phyloP scores from a whole-genome alignment of 2,329 filamentous ascomycete species.

The Dendryphion nanum region DNA sequence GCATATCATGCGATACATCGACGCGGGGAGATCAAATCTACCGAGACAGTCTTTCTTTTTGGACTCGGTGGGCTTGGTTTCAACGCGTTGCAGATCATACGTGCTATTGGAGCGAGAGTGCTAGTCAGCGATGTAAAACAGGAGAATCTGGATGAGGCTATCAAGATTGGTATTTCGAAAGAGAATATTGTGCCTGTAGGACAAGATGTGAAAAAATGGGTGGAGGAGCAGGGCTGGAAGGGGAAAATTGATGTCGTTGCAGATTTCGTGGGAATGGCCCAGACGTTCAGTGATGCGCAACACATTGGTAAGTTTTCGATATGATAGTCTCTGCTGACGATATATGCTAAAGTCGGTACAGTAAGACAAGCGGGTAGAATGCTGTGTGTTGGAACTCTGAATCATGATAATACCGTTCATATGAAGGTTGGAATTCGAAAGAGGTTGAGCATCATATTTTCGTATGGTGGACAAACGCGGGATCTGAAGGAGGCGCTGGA shows the following conservation, averaged over 20 bases:
- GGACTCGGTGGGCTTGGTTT: conserved; percentile 20
- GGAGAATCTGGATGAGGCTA: conserved; percentile 18
- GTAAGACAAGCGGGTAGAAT: conserved; percentile 19
- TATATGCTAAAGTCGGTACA: conserved; percentile 1
- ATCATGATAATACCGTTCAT: conserved; percentile 22
- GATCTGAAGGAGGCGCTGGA: conserved; percentile 16
- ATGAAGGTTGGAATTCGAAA: conserved; percentile 22
- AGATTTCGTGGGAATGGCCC: conserved; percentile 19
- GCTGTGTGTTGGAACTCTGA: conserved; percentile 21
- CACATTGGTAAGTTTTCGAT: conserved; percentile 11
- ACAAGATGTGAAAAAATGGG: conserved; percentile 15
- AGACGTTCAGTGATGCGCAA: conserved; percentile 21
- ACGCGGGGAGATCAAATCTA: conserved; percentile 10
- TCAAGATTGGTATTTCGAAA: conserved; percentile 10
- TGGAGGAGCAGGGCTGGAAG: conserved; percentile 14
- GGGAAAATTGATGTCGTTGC: conserved; percentile 16
- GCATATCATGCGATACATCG: conserved; percentile 22
- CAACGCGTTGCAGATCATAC: conserved; percentile 19
- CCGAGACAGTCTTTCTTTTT: conserved; percentile 19
- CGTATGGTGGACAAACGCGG: conserved; percentile 17
- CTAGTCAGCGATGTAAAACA: conserved; percentile 22
- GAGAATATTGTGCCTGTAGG: conserved; percentile 16
- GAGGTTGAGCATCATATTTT: conserved; percentile 18
- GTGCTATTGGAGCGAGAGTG: conserved; percentile 16
- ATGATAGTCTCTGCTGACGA: not conserved